Percentiles rank a stretch among this genome's conserved stretches.
Evolutionary conservation across 2,329 filamentous ascomycete species (phyloP).

Genomic region (Trematosphaeria pertusa): DNA sequence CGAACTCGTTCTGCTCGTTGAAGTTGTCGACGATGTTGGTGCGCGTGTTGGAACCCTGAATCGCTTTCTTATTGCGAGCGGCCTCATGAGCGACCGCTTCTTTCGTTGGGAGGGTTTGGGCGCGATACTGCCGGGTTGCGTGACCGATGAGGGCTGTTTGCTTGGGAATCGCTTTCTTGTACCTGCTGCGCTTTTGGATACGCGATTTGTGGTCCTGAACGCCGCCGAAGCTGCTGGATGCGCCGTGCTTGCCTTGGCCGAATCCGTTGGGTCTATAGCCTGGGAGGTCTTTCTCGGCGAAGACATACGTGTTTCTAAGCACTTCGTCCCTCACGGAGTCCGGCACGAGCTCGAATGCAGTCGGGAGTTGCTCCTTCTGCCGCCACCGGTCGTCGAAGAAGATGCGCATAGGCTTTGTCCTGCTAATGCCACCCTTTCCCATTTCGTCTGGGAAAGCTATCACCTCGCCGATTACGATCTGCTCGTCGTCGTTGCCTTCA

Average conservation of each 20-base stretch:
- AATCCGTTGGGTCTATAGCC: constrained; percentile 63
- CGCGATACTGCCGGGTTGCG: constrained; percentile 64
- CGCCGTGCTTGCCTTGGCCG: constrained; percentile 32
- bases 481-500: constrained; percentile 46
- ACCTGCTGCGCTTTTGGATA: constrained; percentile 43
- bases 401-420: constrained; percentile 64
- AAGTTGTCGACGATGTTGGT: constrained; percentile 40
- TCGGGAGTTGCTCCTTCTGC: constrained; percentile 77
- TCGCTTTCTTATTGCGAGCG: constrained; percentile 54
- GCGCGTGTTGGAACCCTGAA: constrained; percentile 42
- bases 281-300: constrained; percentile 90
- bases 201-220: constrained; percentile 42
- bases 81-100: constrained; percentile 53
- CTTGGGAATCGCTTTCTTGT: constrained; percentile 47
- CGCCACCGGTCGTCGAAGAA: constrained; percentile 70
- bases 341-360: constrained; percentile 84
- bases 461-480: constrained; percentile 48
- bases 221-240: constrained; percentile 25
- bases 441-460: constrained; percentile 31
- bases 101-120: constrained; percentile 53
- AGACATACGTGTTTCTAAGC: constrained; percentile 88
- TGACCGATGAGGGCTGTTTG: constrained; percentile 65
- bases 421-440: constrained; percentile 32
- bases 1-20: constrained; percentile 25
- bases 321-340: constrained; percentile 56